Evolutionary conservation across 305 asterid genomes (phyloP), one percentile per base, ranked within the genome.

Genomic region (Solanum hybrid): DNA sequence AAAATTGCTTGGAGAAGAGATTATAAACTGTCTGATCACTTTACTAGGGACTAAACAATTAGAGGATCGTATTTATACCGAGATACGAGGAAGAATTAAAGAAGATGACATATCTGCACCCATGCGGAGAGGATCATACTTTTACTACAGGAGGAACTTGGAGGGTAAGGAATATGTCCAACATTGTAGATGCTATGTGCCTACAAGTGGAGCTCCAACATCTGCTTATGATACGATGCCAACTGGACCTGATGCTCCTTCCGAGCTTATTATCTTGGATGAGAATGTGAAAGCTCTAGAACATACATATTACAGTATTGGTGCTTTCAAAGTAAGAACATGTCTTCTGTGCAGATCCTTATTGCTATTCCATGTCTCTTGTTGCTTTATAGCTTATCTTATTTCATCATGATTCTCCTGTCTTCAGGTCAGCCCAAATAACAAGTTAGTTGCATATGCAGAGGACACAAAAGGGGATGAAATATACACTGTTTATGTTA

Each of bases 41-140:
- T 91, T 80, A 90, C 87, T 20, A 97, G 99, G 94, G 88, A 95
- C 96, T 91, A 97, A 96, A 92, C 95, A 92, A 34, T 91, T 97
- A 89, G 98, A 97, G 94, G 95, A 93, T 88, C 94, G 93, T 91
- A 94, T 97, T 78, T 96, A 92, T 89, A 93, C 94, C 26, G 99
- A 97, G 96, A 95, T 97, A 61, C 92, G 98, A 93, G 95, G 97
- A 79, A 96, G 98, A 45, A 91, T 97, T 90, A 95, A 97, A 92
- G 99, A 97, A 94, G 99, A 96, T 92, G 99, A 96, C 89, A 94
- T 95, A 89, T 93, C 98, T n/a, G 97, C 97, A 8, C 99, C 99
- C 7, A 57, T 90, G 13, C 95, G 96, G 27, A 92, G 92, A 82
- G 99, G 99, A 84, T 84, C 94, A 91, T 97, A 95, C 90, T 97